phyloP scores from a whole-genome alignment of 208 protist species.

The Crithidia mellificae region DNA sequence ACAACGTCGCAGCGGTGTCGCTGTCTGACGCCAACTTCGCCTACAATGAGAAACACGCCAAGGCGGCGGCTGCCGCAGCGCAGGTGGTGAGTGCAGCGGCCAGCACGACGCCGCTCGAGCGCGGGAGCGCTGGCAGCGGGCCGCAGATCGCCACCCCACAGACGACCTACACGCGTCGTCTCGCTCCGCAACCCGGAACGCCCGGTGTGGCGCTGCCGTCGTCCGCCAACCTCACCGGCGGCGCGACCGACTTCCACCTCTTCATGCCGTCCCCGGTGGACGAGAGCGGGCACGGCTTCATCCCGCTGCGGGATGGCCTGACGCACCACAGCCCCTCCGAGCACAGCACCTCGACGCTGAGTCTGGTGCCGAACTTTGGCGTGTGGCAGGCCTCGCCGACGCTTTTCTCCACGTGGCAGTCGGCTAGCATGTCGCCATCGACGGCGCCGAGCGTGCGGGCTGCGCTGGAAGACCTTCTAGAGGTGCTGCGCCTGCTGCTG shows the following conservation, averaged over 20 bases:
- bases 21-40: conserved; percentile 8
- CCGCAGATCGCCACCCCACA: not conserved
- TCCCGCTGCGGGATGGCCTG: conserved; percentile 14
- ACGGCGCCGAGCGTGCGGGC: not conserved
- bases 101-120: not conserved
- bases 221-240: not conserved
- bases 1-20: not conserved
- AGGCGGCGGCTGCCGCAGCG: not conserved
- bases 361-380: conserved; percentile 20
- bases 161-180: not conserved
- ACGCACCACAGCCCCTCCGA: conserved; percentile 22
- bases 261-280: conserved; percentile 30
- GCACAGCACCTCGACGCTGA: conserved; percentile 26
- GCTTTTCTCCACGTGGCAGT: conserved; percentile 18
- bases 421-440: conserved; percentile 7
- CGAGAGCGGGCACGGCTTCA: conserved; percentile 10
- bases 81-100: not conserved
- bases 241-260: conserved; percentile 9
- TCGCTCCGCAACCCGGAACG: not conserved
- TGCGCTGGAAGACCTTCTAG: conserved; percentile 34
- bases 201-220: not conserved
- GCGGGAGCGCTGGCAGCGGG: not conserved
- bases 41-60: not conserved
- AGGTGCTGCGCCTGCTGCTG: conserved; percentile 36
- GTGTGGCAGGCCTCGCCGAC: conserved; percentile 26